Evolutionary conservation across 164 flowering plant species (phyloP), one percentile per base, ranked within the genome.

Genomic region (Brasenia schreberi): DNA sequence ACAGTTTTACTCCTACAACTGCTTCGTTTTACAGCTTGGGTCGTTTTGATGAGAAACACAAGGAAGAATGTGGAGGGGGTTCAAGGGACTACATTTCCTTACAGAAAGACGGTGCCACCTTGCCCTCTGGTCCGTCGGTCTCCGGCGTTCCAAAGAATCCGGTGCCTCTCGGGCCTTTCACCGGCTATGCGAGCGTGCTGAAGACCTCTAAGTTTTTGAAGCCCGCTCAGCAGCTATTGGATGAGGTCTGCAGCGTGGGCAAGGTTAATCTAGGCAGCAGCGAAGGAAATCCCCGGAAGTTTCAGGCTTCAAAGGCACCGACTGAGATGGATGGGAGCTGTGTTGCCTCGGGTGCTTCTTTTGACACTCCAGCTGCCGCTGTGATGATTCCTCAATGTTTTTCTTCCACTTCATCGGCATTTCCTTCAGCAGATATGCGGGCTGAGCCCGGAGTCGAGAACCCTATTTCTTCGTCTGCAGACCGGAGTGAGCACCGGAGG

Each of bases 201-300:
- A 87, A 79, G 71, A 80, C 82, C 5, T 92, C 98, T 14, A 85
- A 82, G 73, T 92, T 89, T 68, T 73, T 92, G 79, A 82, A 77
- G 74, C 98, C 98, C 16, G 90, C 98, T 0, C 89, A 88, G 73
- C 83, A 82, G 76, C 77, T 92, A 69, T 75, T 92, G 53, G 88
- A 92, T 53, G 91, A 88, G 71, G 66, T 81, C 67, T 88, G 92
- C 67, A 71, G 80, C 66, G 83, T 84, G 71, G 84, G 82, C 62
- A 18, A 61, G 33, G 63, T 18, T 18, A 61, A 18, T 18, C 10
- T 18, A 7, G 27, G 19, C 23, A 7, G 27, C 23, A 14, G 56
- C 16, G 56, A 49, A 9, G 56, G 56, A 9, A 14, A 14, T 6
- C 12, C 10, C 56, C 4, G 56, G 16, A 61, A n/a, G 10, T 9